phyloP scores from a whole-genome alignment of 192 early-diverging fungal genomes.

The Phlyctochytrium bullatum region DNA sequence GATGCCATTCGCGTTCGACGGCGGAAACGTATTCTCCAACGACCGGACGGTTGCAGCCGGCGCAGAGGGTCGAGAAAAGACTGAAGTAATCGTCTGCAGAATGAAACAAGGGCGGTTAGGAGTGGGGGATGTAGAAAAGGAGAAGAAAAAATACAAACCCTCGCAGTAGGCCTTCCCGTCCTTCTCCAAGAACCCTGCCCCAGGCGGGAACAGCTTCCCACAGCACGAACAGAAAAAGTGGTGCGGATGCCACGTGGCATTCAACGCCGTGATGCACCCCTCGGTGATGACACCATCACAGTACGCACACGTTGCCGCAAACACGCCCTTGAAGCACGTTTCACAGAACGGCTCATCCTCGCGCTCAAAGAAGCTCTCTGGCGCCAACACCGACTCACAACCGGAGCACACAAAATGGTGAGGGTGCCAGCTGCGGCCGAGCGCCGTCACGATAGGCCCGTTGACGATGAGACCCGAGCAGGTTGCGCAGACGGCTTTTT shows the following conservation, averaged over 20 bases:
- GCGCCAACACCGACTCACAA: background rate
- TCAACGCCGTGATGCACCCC: constrained; percentile 25
- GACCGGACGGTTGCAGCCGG: constrained; percentile 17
- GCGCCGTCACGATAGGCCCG: background rate
- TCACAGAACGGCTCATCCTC: constrained; percentile 4
- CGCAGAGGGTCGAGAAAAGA: constrained; percentile 24
- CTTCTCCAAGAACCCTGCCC: constrained; percentile 16
- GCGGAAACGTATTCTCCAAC: constrained; percentile 28
- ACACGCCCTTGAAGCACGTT: constrained; percentile 4
- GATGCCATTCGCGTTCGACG: constrained; percentile 26
- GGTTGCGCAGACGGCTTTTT: background rate
- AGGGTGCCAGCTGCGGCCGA: background rate
- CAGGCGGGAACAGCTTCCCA: constrained; percentile 19
- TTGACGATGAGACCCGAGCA: background rate
- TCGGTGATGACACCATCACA: constrained; percentile 5
- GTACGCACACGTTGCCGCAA: constrained; percentile 1
- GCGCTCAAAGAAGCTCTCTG: background rate
- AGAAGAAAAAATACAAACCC: background rate
- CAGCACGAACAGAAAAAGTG: constrained; percentile 33
- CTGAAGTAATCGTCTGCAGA: constrained; percentile 21
- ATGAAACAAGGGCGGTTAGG: background rate
- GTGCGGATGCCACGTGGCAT: constrained; percentile 27
- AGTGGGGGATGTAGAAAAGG: background rate
- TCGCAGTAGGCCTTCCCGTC: constrained; percentile 7
- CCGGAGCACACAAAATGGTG: constrained; percentile 2